A percentile compares a stretch with the other conserved stretches of the same genome.
phyloP scores from a whole-genome alignment of 1,139 yeast genomes.

The Kodamaea derodonti region DNA sequence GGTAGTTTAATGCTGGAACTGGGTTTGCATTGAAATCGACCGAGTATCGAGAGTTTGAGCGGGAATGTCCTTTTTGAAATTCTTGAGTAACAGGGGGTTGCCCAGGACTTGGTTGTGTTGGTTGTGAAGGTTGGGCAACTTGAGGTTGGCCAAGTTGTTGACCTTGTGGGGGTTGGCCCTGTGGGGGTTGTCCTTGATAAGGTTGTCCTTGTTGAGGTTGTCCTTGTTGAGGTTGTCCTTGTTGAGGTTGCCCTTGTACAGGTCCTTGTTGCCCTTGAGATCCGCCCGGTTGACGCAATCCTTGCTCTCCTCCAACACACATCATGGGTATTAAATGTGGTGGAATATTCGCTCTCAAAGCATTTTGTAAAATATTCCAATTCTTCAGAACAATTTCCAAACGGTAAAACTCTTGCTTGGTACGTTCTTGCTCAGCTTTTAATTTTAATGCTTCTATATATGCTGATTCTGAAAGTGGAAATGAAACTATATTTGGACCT shows the following conservation, averaged over 20 bases:
- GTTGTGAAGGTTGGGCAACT: not conserved
- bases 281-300: not conserved
- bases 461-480: conserved; percentile 64
- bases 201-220: conserved; percentile 1
- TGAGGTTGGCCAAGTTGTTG: not conserved
- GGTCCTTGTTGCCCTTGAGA: conserved; percentile 1
- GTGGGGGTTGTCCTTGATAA: conserved; percentile 1
- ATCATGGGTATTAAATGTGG: conserved; percentile 61
- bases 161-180: not conserved
- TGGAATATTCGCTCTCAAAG: conserved; percentile 65
- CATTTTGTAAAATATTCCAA: conserved; percentile 58
- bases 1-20: conserved; percentile 36
- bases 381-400: conserved; percentile 62
- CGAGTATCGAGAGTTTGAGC: conserved; percentile 9
- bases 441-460: conserved; percentile 60
- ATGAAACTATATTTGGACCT: conserved; percentile 50
- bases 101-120: not conserved
- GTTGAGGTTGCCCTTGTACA: conserved; percentile 1
- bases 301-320: conserved; percentile 34
- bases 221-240: conserved; percentile 2
- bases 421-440: conserved; percentile 73
- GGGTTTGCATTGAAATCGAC: conserved; percentile 23
- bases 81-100: not conserved
- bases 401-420: conserved; percentile 76
- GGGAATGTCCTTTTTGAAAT: conserved; percentile 4